Base-by-base conservation (phyloP, 2,329 filamentous ascomycete genomes). In the Apiospora malaysiana region DNA sequence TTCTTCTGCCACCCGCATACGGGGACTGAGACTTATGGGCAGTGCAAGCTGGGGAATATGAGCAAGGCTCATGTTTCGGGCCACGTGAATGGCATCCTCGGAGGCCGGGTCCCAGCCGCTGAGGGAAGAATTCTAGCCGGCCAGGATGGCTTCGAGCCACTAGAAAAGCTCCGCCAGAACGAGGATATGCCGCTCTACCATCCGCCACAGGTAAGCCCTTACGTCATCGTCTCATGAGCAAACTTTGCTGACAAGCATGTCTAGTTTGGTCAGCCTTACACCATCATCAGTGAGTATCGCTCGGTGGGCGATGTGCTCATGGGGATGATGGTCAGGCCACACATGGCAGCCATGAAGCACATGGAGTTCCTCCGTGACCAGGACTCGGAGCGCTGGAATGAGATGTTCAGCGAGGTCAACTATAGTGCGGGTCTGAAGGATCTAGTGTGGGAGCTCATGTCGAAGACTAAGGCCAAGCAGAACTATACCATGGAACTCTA, bases 41-140 rank as follows among this genome's bases (percentile, higher is more conserved):
- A 80, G 40, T 88, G 87, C 74, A 89, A 88, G 78, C 78, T 90
- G 70, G 87, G 87, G 18, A 82, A 85, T 56, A 87, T 86, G 69
- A 75, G 79, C 59, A 75, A 75, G n/a, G 81, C 82, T 21, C 78
- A 77, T 37, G 78, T 86, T 14, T 82, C 83, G n/a, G 80, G 80
- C 56, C 82, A 84, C 63, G 75, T 78, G 47, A 74, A 74, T 32
- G 73, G 75, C 45, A 70, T 71, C 23, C 16, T 66, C 12, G 71
- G 71, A 5, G 49, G 70, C 8, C 66, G 46, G 25, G 21, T 68
- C 21, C 46, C 59, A 18, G 70, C 71, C 25, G 59, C 70, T 1
- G 37, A 69, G 16, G 59, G 68, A 4, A 78, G 76, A 27, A 74
- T 72, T 45, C 71, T 81, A n/a, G 77, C 77, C 23, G 76, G 77